Evolutionary conservation across 1,284 basidiomycete species (phyloP).

Genomic region (Mrakiaceae sp.): DNA sequence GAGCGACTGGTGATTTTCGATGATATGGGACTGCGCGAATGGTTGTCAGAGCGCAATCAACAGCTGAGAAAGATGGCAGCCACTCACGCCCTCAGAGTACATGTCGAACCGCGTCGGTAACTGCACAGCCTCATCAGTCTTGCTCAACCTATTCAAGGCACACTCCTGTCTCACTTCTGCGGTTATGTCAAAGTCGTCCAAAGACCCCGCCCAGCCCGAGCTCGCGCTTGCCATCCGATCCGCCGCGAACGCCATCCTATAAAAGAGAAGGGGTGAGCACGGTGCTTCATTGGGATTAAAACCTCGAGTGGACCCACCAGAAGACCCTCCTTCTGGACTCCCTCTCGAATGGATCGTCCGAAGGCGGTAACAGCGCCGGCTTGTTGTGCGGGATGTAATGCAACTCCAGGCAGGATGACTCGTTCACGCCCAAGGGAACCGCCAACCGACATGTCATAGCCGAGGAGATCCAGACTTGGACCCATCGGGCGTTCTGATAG

Average conservation of each 20-base stretch:
- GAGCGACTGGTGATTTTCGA: constrained; percentile 12
- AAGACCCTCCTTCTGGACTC: constrained; percentile 7
- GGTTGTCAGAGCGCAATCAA: background rate
- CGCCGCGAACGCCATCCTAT: background rate
- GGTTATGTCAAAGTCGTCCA: constrained; percentile 12
- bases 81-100: constrained; percentile 1
- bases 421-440: constrained; percentile 10
- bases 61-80: background rate
- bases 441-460: background rate
- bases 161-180: too few species aligned
- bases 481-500: constrained; percentile 11
- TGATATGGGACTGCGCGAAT: background rate
- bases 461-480: constrained; percentile 4
- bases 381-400: constrained; percentile 2
- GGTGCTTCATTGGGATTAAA: background rate
- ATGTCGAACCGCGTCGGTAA: background rate
- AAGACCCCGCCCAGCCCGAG: constrained; percentile 8
- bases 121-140: background rate
- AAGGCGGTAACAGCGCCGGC: constrained; percentile 1
- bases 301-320: background rate
- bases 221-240: constrained; percentile 6
- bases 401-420: background rate
- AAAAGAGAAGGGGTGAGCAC: background rate
- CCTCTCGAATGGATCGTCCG: constrained; percentile 7
- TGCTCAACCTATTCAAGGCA: too few species aligned